Conservation (phyloP, 306 rosid genomes). For the Lathyrus sativus region DNA sequence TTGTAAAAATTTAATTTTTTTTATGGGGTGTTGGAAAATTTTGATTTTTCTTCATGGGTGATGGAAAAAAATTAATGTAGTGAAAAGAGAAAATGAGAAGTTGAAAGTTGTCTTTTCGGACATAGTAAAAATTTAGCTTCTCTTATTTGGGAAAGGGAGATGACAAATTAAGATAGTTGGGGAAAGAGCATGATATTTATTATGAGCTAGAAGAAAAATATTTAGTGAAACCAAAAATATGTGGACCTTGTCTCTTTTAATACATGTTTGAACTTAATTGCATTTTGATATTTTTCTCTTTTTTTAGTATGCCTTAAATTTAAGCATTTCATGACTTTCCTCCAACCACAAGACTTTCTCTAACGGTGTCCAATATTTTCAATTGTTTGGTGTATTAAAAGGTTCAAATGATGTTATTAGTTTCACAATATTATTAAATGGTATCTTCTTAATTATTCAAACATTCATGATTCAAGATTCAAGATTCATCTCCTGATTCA, state of each 20-base stretch:
- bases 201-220: no score
- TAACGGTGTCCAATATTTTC: not conserved
- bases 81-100: slow-evolving; percentile 6
- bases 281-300: not conserved
- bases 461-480: no score
- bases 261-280: slow-evolving; percentile 19
- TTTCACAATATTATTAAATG: not conserved
- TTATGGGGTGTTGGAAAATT: not conserved
- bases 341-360: not conserved
- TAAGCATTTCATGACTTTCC: slow-evolving; percentile 10
- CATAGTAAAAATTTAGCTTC: slow-evolving; percentile 10
- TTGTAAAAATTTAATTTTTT: not conserved
- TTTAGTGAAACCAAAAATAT: not conserved
- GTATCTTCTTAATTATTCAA: no score
- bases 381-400: not conserved
- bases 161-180: slow-evolving; percentile 40
- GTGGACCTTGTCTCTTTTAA: slow-evolving; percentile 35
- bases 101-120: slow-evolving; percentile 25
- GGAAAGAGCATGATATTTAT: slow-evolving; percentile 36
- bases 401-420: not conserved
- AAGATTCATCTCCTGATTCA: no score
- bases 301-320: not conserved
- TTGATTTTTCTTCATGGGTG: not conserved
- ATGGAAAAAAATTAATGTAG: no score
- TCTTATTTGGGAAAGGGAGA: slow-evolving; percentile 30